These are phyloP conservation scores for Dryadomyces quercus-mongolicae DNA, from an alignment of 2,329 filamentous ascomycete genomes.

Conservation along the genomic window DNA sequence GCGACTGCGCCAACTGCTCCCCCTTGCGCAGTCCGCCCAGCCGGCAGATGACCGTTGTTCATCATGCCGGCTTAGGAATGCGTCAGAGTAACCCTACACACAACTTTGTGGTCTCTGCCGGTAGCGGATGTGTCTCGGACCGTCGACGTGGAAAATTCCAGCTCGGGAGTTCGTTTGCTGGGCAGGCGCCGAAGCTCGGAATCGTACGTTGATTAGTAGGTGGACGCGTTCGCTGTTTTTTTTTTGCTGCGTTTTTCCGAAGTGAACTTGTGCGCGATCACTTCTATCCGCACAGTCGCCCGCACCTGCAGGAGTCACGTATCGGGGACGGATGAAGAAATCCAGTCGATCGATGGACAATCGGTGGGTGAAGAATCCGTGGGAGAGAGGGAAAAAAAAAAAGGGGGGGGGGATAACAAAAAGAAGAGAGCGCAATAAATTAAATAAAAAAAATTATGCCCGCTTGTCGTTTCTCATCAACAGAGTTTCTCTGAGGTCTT, in stretches of 20 bases:
- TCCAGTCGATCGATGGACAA: not conserved
- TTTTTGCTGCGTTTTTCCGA: not conserved
- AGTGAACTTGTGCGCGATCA: not conserved
- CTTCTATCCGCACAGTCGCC: not conserved
- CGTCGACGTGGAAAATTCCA: no score
- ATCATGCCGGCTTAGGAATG: constrained; percentile 59
- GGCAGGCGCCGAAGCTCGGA: not conserved
- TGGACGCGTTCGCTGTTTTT: not conserved
- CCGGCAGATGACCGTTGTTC: constrained; percentile 65
- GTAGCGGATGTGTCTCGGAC: not conserved
- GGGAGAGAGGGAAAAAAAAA: constrained; percentile 1
- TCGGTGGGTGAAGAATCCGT: not conserved
- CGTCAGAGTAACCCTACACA: constrained; percentile 19
- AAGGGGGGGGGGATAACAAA: not conserved
- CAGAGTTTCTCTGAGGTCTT: not conserved
- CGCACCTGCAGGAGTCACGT: not conserved
- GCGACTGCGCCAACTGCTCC: constrained; percentile 5
- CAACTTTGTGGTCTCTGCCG: constrained; percentile 8
- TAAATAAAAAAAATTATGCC: not conserved
- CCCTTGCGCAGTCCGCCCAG: constrained; percentile 51
- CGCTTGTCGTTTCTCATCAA: constrained; percentile 3
- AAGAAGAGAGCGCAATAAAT: constrained; percentile 1
- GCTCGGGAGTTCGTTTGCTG: not conserved
- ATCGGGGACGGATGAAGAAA: not conserved
- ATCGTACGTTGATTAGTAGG: no score